Conservation (phyloP, 208 protist species). For the Trypanosoma cruzi region DNA sequence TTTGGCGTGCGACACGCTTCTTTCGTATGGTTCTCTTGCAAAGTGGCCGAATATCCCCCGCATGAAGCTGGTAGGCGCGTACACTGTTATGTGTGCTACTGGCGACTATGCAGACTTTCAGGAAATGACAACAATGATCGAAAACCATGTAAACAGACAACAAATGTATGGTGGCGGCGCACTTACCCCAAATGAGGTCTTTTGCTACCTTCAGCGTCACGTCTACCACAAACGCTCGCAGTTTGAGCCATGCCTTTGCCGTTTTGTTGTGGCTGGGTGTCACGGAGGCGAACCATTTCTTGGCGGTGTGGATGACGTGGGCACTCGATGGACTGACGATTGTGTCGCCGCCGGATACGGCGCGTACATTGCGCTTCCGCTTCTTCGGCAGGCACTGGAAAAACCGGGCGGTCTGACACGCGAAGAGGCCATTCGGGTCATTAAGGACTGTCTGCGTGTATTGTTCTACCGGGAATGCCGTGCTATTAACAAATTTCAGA, state of each 20-base stretch:
- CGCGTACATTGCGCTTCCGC: conserved; percentile 94
- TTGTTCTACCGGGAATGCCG: conserved; percentile 97
- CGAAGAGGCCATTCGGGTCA: conserved; percentile 83
- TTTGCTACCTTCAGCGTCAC: conserved; percentile 92
- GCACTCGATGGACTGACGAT: conserved; percentile 94
- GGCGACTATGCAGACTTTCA: conserved; percentile 98
- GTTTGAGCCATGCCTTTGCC: conserved; percentile 96
- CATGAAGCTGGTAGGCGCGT: conserved; percentile 85
- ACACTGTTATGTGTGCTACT: conserved; percentile 91
- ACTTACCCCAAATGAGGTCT: conserved; percentile 89
- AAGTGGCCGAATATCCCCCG: conserved; percentile 95
- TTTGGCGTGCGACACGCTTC: conserved; percentile 95
- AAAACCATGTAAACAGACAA: conserved; percentile 80
- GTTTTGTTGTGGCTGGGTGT: conserved; percentile 94
- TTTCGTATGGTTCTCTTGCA: conserved; percentile 97
- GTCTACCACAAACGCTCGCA: conserved; percentile 96
- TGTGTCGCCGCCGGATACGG: conserved; percentile 96
- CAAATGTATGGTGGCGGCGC: conserved; percentile 77
- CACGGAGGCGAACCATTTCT: conserved; percentile 92
- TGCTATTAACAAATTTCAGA: conserved; percentile 95
- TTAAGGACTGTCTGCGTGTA: conserved; percentile 94
- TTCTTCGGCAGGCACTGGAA: conserved; percentile 93
- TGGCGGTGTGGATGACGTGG: conserved; percentile 94
- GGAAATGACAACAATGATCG: conserved; percentile 76
- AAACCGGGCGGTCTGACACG: conserved; percentile 77